These are phyloP conservation scores for Chaetomiaceae sp. DNA, from an alignment of 2,329 filamentous ascomycete species.

Conservation along the genomic window DNA sequence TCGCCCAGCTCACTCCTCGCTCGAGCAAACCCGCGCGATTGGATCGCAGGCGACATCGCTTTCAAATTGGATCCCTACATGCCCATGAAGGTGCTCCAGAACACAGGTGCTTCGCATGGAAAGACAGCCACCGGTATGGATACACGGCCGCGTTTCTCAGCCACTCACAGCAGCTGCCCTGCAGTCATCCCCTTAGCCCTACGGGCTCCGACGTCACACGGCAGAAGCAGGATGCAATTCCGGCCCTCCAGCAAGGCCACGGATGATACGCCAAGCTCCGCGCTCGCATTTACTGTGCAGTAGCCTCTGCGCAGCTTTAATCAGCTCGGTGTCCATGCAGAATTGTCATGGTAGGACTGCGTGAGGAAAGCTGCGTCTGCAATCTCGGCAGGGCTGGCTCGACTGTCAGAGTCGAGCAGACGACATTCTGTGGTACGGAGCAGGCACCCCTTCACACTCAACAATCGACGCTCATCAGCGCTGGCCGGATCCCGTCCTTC, in stretches of 20 bases:
- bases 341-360: neutral
- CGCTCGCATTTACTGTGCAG: neutral
- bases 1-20: conserved; percentile 12
- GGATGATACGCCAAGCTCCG: too few species aligned
- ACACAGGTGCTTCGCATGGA: too few species aligned
- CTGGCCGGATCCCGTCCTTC: neutral
- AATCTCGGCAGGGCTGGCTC: conserved; percentile 16
- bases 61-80: neutral
- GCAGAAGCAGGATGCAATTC: neutral
- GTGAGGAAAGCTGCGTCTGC: neutral
- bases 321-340: neutral
- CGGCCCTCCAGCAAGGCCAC: too few species aligned
- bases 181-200: conserved; percentile 13
- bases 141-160: conserved; percentile 4
- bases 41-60: neutral
- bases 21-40: conserved; percentile 3
- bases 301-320: neutral
- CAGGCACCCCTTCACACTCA: neutral
- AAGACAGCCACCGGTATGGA: too few species aligned
- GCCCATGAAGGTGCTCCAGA: too few species aligned
- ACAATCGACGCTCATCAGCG: too few species aligned
- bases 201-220: conserved; percentile 14
- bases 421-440: neutral
- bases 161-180: conserved; percentile 12
- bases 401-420: neutral